phyloP scores from a whole-genome alignment of 2,329 filamentous ascomycete genomes.

The Ascochyta rabiei region DNA sequence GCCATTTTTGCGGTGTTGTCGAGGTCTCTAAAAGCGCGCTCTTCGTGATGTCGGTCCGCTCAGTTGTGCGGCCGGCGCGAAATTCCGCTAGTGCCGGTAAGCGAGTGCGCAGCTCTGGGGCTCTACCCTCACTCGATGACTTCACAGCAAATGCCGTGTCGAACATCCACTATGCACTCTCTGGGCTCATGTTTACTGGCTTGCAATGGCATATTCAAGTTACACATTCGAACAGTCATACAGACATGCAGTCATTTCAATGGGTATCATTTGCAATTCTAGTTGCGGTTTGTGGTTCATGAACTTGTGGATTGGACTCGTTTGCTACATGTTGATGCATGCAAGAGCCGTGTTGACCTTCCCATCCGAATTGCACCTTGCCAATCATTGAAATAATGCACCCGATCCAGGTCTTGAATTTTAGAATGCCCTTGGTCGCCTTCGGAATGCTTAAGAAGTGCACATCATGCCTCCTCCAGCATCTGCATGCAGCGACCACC shows the following conservation, averaged over 20 bases:
- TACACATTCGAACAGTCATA: not conserved
- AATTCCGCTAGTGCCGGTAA: conserved; percentile 25
- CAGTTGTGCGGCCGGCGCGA: not conserved
- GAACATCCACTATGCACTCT: not conserved
- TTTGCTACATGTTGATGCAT: conserved; percentile 49
- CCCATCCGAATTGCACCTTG: conserved; percentile 50
- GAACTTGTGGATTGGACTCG: conserved; percentile 48
- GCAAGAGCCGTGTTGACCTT: conserved; percentile 49
- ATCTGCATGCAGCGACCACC: conserved; percentile 40
- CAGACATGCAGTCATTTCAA: conserved; percentile 18
- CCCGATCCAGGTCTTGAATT: conserved; percentile 47
- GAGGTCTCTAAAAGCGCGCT: not conserved
- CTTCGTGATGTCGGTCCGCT: not conserved
- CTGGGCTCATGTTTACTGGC: not conserved
- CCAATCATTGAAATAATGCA: conserved; percentile 46
- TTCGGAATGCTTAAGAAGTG: conserved; percentile 48
- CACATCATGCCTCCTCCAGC: conserved; percentile 45
- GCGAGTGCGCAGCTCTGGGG: conserved; percentile 24
- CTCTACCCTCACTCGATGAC: conserved; percentile 4
- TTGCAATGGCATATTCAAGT: not conserved
- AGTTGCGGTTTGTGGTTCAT: conserved; percentile 45
- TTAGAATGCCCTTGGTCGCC: conserved; percentile 47
- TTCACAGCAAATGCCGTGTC: not conserved
- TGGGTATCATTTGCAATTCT: conserved; percentile 45
- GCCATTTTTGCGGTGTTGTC: conserved; percentile 71